phyloP scores from a whole-genome alignment of 2,329 filamentous ascomycete genomes.

The Cladorrhinum sp. region DNA sequence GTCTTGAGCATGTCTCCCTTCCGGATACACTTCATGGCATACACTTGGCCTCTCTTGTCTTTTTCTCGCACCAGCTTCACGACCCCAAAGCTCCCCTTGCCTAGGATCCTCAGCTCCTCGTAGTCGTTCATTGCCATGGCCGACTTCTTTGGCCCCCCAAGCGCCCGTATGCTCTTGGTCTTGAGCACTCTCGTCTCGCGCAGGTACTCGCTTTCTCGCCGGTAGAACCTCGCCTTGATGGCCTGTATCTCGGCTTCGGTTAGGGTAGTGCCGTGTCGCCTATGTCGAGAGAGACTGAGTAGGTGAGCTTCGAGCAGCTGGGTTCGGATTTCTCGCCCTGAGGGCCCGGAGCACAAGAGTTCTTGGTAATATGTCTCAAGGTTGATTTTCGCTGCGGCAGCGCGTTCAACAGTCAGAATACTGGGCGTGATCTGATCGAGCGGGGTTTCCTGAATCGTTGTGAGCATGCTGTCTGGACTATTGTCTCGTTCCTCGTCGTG shows the following conservation, averaged over 20 bases:
- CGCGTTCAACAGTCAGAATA: constrained; percentile 67
- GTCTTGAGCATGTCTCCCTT: constrained; percentile 92
- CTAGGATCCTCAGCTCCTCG: constrained; percentile 75
- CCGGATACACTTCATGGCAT: constrained; percentile 95
- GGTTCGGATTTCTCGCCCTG: constrained; percentile 59
- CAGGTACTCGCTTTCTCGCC: constrained; percentile 69
- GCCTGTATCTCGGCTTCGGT: constrained; percentile 52
- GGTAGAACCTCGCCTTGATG: constrained; percentile 57
- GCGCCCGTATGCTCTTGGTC: constrained; percentile 48
- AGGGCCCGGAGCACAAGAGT: constrained; percentile 53
- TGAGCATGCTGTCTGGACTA: constrained; percentile 31
- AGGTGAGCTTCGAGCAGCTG: constrained; percentile 63
- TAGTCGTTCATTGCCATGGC: constrained; percentile 53
- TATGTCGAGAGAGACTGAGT: constrained; percentile 38
- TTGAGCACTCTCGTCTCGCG: constrained; percentile 71
- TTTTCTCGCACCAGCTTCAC: constrained; percentile 80
- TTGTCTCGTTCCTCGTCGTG: constrained; percentile 24
- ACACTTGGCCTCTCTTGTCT: constrained; percentile 56
- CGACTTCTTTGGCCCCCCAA: constrained; percentile 9
- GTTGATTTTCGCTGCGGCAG: constrained; percentile 78
- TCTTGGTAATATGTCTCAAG: constrained; percentile 81
- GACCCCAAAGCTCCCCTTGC: constrained; percentile 92
- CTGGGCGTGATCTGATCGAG: constrained; percentile 33
- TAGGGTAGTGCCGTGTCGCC: constrained; percentile 38
- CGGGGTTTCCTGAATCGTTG: constrained; percentile 35